Percentiles rank a stretch among this genome's conserved stretches.
These are phyloP conservation scores for Brettanomyces sp. DNA, from an alignment of 805 yeast genomes.

Conservation along the genomic window DNA sequence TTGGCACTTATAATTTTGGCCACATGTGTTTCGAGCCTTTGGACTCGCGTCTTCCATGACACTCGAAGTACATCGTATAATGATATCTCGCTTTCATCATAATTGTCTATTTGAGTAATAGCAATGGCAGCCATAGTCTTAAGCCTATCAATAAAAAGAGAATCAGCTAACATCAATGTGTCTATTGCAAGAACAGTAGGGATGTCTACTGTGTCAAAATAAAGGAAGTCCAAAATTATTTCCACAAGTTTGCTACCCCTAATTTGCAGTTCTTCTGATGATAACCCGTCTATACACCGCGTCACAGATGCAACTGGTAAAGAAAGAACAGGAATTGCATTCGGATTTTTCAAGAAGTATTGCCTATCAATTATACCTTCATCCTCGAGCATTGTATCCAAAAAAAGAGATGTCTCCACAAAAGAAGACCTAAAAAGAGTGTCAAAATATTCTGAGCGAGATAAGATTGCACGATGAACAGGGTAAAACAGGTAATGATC, in stretches of 20 bases:
- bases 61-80: constrained; percentile 50
- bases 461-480: constrained; percentile 50
- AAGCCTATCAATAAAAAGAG: constrained; percentile 48
- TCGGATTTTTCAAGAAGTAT: constrained; percentile 6
- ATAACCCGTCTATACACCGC: not conserved
- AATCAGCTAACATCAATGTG: constrained; percentile 50
- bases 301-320: constrained; percentile 5
- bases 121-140: constrained; percentile 54
- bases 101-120: constrained; percentile 24
- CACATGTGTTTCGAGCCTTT: constrained; percentile 53
- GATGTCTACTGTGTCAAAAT: constrained; percentile 49
- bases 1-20: constrained; percentile 50
- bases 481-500: constrained; percentile 38
- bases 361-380: constrained; percentile 14
- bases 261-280: constrained; percentile 3
- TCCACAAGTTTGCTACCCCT: constrained; percentile 2
- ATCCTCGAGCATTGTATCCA: constrained; percentile 7
- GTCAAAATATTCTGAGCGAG: constrained; percentile 54
- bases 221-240: constrained; percentile 35
- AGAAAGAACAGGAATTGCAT: constrained; percentile 13
- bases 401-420: constrained; percentile 12
- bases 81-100: constrained; percentile 19
- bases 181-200: constrained; percentile 45
- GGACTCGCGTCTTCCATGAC: constrained; percentile 61
- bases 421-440: constrained; percentile 51